Conservation (phyloP, 768 basidiomycete genomes). For the Holtermannia corniformis region DNA sequence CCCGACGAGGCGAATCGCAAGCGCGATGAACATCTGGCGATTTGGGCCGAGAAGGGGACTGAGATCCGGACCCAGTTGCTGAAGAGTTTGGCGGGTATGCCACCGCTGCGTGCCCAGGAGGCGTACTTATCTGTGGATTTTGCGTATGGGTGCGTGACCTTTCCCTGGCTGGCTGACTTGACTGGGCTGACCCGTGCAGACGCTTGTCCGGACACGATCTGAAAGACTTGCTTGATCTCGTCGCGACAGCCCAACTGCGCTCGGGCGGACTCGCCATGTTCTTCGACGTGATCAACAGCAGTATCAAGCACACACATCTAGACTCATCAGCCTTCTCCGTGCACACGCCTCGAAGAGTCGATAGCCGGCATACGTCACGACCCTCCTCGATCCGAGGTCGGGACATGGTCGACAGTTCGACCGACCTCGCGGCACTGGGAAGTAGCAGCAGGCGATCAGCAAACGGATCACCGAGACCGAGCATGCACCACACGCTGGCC, state of each 20-base stretch:
- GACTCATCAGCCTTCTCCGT: conserved; percentile 32
- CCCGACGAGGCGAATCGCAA: background rate
- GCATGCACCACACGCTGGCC: conserved; percentile 5
- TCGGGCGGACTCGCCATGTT: conserved; percentile 35
- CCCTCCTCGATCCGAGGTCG: conserved; percentile 17
- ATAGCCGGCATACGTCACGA: conserved; percentile 18
- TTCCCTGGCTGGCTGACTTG: background rate
- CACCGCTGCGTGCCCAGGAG: conserved; percentile 28
- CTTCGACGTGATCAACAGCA: conserved; percentile 36
- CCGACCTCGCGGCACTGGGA: background rate
- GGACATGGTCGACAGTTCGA: conserved; percentile 1
- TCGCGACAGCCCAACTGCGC: conserved; percentile 28
- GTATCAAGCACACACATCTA: conserved; percentile 30
- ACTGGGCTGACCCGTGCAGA: background rate
- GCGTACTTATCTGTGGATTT: conserved; percentile 32
- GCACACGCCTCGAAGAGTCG: conserved; percentile 5
- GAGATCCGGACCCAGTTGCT: conserved; percentile 20
- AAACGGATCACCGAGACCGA: background rate
- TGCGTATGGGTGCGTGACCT: conserved; percentile 16
- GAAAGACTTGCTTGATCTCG: conserved; percentile 19
- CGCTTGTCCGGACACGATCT: conserved; percentile 28
- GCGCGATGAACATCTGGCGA: conserved; percentile 7
- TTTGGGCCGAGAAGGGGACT: conserved; percentile 25
- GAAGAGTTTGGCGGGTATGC: conserved; percentile 22
- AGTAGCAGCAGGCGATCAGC: conserved; percentile 1